A percentile compares a stretch with the other conserved stretches of the same genome.
Conservation (phyloP, 1,284 basidiomycete genomes). For the Heliocybe sulcata region DNA sequence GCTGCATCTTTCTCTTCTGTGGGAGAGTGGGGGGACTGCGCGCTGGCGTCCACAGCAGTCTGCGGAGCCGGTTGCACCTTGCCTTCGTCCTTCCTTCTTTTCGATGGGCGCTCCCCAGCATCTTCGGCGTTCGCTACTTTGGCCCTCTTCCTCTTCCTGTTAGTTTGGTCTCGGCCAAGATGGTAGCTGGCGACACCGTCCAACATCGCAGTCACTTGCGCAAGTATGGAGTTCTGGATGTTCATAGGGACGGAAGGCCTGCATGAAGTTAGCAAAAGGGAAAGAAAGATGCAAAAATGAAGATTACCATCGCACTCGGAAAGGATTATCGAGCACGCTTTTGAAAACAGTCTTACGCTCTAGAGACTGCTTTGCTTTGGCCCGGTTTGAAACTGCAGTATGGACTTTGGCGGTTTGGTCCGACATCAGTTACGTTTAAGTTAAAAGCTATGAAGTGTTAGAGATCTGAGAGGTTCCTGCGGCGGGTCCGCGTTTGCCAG, state of each 20-base stretch:
- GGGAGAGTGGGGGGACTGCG: not conserved
- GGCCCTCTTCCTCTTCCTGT: constrained; percentile 28
- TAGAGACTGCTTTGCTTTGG: constrained; percentile 31
- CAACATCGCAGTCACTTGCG: constrained; percentile 38
- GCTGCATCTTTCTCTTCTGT: not conserved
- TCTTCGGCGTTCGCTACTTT: constrained; percentile 3
- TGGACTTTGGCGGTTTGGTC: constrained; percentile 41
- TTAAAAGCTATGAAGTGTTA: too few species aligned
- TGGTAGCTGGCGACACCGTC: constrained; percentile 43
- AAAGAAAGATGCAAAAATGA: constrained; percentile 2
- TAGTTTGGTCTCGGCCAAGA: constrained; percentile 19
- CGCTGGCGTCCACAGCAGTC: not conserved
- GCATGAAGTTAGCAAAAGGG: constrained; percentile 6
- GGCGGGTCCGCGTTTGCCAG: too few species aligned
- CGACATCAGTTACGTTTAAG: constrained; percentile 22
- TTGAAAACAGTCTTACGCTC: constrained; percentile 57
- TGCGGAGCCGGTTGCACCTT: not conserved
- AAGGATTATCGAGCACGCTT: constrained; percentile 64
- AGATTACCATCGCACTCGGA: constrained; percentile 57
- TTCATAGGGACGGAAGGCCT: constrained; percentile 65
- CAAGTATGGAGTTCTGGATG: constrained; percentile 53
- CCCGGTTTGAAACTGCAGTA: constrained; percentile 52
- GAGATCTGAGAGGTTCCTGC: too few species aligned
- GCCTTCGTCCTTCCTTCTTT: constrained; percentile 10
- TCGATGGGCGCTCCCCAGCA: not conserved